Evolutionary conservation across 768 basidiomycete species (phyloP).

Genomic region (Nidula microcarpa): DNA sequence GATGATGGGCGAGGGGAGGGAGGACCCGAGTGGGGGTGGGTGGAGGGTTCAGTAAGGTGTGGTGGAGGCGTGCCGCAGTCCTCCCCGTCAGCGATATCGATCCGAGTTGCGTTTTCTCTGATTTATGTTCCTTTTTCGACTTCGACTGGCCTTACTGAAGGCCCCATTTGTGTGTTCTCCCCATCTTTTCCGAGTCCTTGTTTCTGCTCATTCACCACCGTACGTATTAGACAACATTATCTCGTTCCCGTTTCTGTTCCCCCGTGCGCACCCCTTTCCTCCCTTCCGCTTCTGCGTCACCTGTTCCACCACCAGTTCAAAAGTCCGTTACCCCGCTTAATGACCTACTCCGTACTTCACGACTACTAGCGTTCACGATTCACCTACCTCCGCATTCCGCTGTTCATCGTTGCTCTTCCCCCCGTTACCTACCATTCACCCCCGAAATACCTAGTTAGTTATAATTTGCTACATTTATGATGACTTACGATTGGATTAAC

Average conservation of each 20-base stretch:
- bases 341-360: not conserved
- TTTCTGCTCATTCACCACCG: not conserved
- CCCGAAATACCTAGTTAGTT: too few species aligned
- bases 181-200: not conserved
- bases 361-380: not conserved
- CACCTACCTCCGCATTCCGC: not conserved
- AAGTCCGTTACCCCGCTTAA: not conserved
- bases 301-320: not conserved
- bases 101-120: not conserved
- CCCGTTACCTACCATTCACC: too few species aligned
- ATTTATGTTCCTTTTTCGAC: not conserved
- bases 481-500: too few species aligned
- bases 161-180: not conserved
- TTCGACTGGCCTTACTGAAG: not conserved
- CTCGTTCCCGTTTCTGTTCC: not conserved
- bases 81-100: too few species aligned
- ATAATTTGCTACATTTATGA: too few species aligned
- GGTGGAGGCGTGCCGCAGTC: not conserved
- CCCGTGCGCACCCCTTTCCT: not conserved
- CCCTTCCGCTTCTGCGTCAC: not conserved
- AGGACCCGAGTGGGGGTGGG: slow-evolving; percentile 14
- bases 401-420: not conserved
- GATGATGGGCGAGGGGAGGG: slow-evolving; percentile 6
- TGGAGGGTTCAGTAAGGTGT: slow-evolving; percentile 16
- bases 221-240: not conserved